These are phyloP conservation scores for Arxiozyma telluris DNA, from an alignment of 1,139 yeast species.

Conservation along the genomic window DNA sequence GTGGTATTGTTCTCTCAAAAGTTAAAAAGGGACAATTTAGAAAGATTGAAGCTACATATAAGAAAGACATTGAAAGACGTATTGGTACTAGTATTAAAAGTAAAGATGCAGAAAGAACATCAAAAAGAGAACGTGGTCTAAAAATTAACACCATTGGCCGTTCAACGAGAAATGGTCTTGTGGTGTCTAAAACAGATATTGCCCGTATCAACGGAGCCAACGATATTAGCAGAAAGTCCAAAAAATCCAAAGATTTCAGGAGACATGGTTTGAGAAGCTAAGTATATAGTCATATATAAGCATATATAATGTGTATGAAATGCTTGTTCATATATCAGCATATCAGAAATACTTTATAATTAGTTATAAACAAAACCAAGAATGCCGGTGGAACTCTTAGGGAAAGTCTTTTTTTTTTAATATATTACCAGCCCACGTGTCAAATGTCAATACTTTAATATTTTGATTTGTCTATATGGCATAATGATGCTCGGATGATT, in stretches of 20 bases:
- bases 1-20: conserved; percentile 72
- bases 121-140: conserved; percentile 64
- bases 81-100: conserved; percentile 40
- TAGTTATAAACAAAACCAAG: too few species aligned
- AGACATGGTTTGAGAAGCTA: conserved; percentile 1
- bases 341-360: neutral
- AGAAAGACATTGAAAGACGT: conserved; percentile 43
- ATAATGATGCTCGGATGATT: too few species aligned
- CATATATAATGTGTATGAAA: neutral
- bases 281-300: neutral
- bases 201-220: conserved; percentile 33
- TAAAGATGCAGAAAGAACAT: conserved; percentile 28
- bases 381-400: neutral
- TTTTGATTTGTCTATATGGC: too few species aligned
- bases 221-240: neutral
- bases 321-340: neutral
- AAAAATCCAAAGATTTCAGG: conserved; percentile 1
- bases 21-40: conserved; percentile 58
- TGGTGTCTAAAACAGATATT: conserved; percentile 64
- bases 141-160: conserved; percentile 70
- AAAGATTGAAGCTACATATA: conserved; percentile 41
- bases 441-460: too few species aligned
- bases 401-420: too few species aligned
- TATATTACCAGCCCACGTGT: too few species aligned
- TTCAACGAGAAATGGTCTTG: conserved; percentile 72